Percentiles rank a stretch among this genome's conserved stretches.
These are phyloP conservation scores for Hypoxylon lenormandii DNA, from an alignment of 495 filamentous ascomycete genomes.

Conservation along the genomic window DNA sequence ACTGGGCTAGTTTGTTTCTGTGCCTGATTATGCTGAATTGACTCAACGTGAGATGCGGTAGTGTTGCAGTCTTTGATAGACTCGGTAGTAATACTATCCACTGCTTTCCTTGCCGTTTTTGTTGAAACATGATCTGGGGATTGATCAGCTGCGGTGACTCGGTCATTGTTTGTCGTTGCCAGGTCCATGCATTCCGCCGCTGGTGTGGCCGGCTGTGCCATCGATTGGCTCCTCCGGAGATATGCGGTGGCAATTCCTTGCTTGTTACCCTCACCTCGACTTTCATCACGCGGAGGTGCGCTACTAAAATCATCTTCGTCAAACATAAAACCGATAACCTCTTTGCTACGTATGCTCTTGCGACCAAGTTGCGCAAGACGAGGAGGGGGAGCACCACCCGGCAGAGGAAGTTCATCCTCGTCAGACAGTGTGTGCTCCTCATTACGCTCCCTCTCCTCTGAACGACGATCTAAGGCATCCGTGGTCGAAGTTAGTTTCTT, in stretches of 20 bases:
- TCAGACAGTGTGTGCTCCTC: slow-evolving; percentile 1
- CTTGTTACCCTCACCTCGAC: not conserved
- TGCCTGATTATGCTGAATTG: not conserved
- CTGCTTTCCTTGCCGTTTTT: not conserved
- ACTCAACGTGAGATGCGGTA: not conserved
- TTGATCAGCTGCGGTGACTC: not conserved
- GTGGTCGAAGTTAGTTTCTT: not conserved
- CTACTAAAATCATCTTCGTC: slow-evolving; percentile 38
- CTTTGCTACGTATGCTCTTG: slow-evolving; percentile 58
- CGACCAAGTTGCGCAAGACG: slow-evolving; percentile 55
- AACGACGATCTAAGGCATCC: not conserved
- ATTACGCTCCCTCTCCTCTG: not conserved
- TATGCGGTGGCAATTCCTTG: not conserved
- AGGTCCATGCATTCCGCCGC: not conserved
- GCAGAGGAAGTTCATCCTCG: slow-evolving; percentile 2
- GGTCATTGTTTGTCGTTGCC: not conserved
- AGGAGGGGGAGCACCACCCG: slow-evolving; percentile 32
- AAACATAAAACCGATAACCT: slow-evolving; percentile 57
- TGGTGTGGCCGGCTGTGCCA: slow-evolving; percentile 1
- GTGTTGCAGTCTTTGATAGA: slow-evolving; percentile 1
- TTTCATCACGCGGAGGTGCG: slow-evolving; percentile 1
- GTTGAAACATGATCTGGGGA: not conserved
- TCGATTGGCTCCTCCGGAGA: slow-evolving; percentile 10
- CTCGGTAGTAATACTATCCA: not conserved
- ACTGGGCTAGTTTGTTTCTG: slow-evolving; percentile 14